These are phyloP conservation scores for Neopestalotiopsis clavispora DNA, from an alignment of 2,329 filamentous ascomycete species.

Conservation along the genomic window DNA sequence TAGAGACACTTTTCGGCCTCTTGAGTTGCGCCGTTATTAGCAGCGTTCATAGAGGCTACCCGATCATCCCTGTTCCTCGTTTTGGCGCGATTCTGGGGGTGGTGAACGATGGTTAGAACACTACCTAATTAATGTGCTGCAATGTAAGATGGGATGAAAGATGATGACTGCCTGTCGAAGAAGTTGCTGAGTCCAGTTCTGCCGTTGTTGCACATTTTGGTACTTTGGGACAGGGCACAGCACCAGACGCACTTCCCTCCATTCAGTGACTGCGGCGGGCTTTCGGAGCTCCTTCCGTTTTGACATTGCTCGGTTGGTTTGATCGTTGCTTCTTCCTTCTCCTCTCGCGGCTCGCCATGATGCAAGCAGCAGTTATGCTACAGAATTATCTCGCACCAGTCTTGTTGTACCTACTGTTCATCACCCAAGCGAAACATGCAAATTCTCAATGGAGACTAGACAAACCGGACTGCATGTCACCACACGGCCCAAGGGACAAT, in stretches of 20 bases:
- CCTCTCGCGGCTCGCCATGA: not conserved
- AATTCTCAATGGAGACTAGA: not conserved
- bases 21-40: not conserved
- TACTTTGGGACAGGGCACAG: not conserved
- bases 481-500: too few relatives aligned
- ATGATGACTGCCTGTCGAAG: too few relatives aligned
- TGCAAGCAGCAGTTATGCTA: not conserved
- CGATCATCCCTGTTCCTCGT: not conserved
- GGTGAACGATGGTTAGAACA: not conserved
- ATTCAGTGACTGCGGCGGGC: not conserved
- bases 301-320: not conserved
- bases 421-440: not conserved
- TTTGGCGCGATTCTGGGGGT: not conserved
- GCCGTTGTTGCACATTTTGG: not conserved
- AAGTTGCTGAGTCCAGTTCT: not conserved
- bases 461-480: too few relatives aligned
- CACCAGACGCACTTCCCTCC: not conserved
- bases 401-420: not conserved
- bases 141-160: not conserved
- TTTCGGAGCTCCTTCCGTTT: constrained; percentile 8
- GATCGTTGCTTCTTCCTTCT: not conserved
- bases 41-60: not conserved
- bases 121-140: not conserved
- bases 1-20: not conserved
- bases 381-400: not conserved